Evolutionary conservation across 2,329 filamentous ascomycete species (phyloP).

Genomic region (Aulographum hederae): DNA sequence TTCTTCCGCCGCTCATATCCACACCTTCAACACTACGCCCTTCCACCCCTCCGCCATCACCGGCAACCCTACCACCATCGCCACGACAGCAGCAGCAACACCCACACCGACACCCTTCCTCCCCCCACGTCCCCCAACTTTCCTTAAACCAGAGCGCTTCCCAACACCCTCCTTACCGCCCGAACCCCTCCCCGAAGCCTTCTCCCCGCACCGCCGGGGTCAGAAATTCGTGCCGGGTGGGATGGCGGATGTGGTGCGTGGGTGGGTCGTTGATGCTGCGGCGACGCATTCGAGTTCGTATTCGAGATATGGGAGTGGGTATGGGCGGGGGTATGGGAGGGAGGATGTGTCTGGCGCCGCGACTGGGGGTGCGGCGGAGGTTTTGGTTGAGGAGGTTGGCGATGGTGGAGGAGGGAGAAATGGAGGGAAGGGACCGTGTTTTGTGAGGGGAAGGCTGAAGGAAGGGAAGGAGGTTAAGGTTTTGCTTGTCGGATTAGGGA

Average conservation of each 20-base stretch:
- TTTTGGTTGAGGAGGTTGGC: not conserved
- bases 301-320: too few species aligned
- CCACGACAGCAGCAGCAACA: not conserved
- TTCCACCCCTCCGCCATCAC: too few species aligned
- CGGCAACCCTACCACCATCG: too few species aligned
- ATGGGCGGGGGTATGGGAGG: not conserved
- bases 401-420: not conserved
- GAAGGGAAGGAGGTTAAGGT: not conserved
- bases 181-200: conserved; percentile 29
- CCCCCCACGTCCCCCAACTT: conserved; percentile 14
- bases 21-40: too few species aligned
- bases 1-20: too few species aligned
- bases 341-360: not conserved
- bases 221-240: conserved; percentile 31
- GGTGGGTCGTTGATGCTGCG: conserved; percentile 30
- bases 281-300: too few species aligned
- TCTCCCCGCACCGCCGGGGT: conserved; percentile 32
- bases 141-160: too few species aligned
- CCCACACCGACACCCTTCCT: not conserved
- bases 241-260: conserved; percentile 28
- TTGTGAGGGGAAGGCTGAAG: not conserved
- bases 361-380: not conserved
- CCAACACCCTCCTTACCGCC: conserved; percentile 11
- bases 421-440: not conserved
- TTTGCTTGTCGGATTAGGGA: too few species aligned